Base-by-base conservation (phyloP, 2,329 filamentous ascomycete genomes). In the Parastagonospora nodorum region DNA sequence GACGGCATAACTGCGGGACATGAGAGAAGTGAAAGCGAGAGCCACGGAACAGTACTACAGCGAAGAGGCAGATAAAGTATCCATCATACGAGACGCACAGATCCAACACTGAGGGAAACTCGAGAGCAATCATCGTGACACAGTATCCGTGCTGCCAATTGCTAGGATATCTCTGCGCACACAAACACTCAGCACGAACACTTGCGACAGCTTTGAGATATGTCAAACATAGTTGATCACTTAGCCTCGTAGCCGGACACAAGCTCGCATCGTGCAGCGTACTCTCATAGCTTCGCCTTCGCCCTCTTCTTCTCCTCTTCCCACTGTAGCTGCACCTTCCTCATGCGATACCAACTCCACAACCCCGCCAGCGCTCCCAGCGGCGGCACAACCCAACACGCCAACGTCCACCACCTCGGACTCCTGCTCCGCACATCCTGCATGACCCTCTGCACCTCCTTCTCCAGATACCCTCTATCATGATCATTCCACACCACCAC, bases 401-500 rank as follows among this genome's bases (percentile, higher is more conserved):
- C 50, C 83, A 84, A 88, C n/a, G 85, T 85, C 93, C 94, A 97
- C 90, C 91, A 95, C 55, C 77, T 74, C 6, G 90, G 90, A 71
- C 88, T 94, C 14, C 76, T 75, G 39, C 66, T 77, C 64, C 79
- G 80, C 32, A 97, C 76, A 53, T 81, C 80, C 4, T 64, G 68
- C 77, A 97, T 85, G 7, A 87, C 88, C 51, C 76, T 78, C 44
- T 81, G 80, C 9, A 97, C 77, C 71, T 90, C 85, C 43, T 68
- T 73, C 73, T 84, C 82, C 67, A 99, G 73, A 55, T 91, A 84
- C 31, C 85, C 86, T 66, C 80, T 86, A 40, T 84, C 85, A 2
- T 84, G 84, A 75, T 97, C 93, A 75, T 99, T 99, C 90, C 90
- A 94, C 19, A 99, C 82, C 30, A 97, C 90, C 3, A 92, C 82